These are phyloP conservation scores for Pseudogymnoascus sp. DNA, from an alignment of 2,329 filamentous ascomycete species.

Conservation along the genomic window DNA sequence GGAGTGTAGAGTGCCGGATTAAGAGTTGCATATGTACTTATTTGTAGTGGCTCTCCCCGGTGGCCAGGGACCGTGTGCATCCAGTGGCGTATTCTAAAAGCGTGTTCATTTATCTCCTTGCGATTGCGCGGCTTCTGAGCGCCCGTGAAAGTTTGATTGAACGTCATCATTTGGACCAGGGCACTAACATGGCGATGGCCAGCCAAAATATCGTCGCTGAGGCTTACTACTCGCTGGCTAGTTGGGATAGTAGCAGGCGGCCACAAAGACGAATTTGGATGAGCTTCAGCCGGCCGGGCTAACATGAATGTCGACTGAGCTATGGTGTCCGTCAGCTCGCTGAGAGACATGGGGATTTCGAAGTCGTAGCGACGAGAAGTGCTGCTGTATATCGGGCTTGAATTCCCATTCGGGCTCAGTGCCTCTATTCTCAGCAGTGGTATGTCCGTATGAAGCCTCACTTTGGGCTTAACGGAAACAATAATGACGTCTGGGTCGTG, in stretches of 20 bases:
- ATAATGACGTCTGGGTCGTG: slow-evolving; percentile 58
- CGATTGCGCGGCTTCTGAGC: slow-evolving; percentile 39
- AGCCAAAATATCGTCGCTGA: slow-evolving; percentile 35
- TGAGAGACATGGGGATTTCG: slow-evolving; percentile 45
- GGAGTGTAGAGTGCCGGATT: slow-evolving; percentile 70
- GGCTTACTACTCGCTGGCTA: slow-evolving; percentile 36
- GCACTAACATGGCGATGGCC: slow-evolving; percentile 23
- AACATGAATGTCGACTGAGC: slow-evolving; percentile 62
- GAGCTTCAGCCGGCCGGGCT: slow-evolving; percentile 40
- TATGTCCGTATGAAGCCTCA: slow-evolving; percentile 65
- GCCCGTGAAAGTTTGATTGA: background rate
- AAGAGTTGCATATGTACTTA: slow-evolving; percentile 61
- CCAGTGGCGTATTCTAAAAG: slow-evolving; percentile 71
- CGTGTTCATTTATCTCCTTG: slow-evolving; percentile 55
- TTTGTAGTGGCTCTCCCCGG: slow-evolving; percentile 41
- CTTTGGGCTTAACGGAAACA: slow-evolving; percentile 60
- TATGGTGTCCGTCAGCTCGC: slow-evolving; percentile 34
- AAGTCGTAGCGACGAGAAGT: slow-evolving; percentile 32
- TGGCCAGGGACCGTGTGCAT: slow-evolving; percentile 50
- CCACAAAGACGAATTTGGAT: slow-evolving; percentile 52
- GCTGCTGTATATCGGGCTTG: slow-evolving; percentile 17
- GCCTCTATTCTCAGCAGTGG: slow-evolving; percentile 53
- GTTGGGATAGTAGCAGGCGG: slow-evolving; percentile 65
- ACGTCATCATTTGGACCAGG: background rate
- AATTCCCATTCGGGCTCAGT: slow-evolving; percentile 13